phyloP scores from a whole-genome alignment of 768 basidiomycete genomes.

The Epithele typhae region DNA sequence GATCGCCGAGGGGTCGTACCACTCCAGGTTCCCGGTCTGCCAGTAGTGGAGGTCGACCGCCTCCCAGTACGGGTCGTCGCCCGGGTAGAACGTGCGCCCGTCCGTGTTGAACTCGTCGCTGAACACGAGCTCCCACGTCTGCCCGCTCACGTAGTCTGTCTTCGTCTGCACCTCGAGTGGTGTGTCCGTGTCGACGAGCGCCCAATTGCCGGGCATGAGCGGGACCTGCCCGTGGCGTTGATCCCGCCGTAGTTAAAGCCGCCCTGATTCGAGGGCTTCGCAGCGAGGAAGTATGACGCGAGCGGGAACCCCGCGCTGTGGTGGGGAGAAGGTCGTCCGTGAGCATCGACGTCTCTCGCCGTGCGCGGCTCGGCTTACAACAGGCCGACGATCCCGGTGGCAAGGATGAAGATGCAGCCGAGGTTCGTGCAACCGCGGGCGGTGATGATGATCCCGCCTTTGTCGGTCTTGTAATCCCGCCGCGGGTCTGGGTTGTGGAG shows the following conservation, averaged over 20 bases:
- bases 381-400: conserved; percentile 42
- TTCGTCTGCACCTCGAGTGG: conserved; percentile 40
- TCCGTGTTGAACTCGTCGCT: too few species aligned
- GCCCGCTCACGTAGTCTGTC: too few species aligned
- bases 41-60: too few species aligned
- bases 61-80: too few species aligned
- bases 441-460: conserved; percentile 43
- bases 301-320: conserved; percentile 41
- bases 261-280: conserved; percentile 28
- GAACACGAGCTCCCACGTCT: too few species aligned
- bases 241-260: conserved; percentile 41
- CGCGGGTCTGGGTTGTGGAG: conserved; percentile 59
- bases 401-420: conserved; percentile 60
- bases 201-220: conserved; percentile 35
- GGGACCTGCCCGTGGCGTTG: conserved; percentile 43
- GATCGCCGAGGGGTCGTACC: conserved; percentile 76
- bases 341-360: too few species aligned
- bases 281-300: conserved; percentile 30
- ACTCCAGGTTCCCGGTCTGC: conserved; percentile 56
- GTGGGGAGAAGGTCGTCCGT: not conserved
- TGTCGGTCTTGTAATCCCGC: conserved; percentile 25
- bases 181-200: conserved; percentile 51
- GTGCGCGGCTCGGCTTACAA: conserved; percentile 65
- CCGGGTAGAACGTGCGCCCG: too few species aligned
- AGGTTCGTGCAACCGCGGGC: conserved; percentile 65